phyloP scores from a whole-genome alignment of 768 basidiomycete species.

The Boletellus ananas region DNA sequence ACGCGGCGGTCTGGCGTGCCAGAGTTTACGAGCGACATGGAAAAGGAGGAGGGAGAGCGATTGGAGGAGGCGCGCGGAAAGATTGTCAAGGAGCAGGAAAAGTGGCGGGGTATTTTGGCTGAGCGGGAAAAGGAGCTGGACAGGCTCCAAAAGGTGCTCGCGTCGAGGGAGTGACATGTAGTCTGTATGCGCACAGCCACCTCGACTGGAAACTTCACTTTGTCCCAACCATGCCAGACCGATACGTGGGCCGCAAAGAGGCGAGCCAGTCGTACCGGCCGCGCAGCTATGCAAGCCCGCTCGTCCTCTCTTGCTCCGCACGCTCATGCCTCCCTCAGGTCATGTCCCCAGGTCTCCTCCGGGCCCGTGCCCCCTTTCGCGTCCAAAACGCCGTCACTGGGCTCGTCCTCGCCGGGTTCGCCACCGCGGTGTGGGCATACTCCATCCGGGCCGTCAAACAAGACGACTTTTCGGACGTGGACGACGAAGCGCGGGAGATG shows the following conservation, averaged over 20 bases:
- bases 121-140: conserved; percentile 83
- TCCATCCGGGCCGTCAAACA: conserved; percentile 93
- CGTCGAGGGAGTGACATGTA: conserved; percentile 12
- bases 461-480: conserved; percentile 85
- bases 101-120: conserved; percentile 60
- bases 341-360: conserved; percentile 84
- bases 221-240: conserved; percentile 26
- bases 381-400: conserved; percentile 79
- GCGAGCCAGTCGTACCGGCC: conserved; percentile 37
- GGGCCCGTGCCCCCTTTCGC: conserved; percentile 84
- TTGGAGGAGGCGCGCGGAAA: conserved; percentile 72
- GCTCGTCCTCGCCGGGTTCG: conserved; percentile 64
- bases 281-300: conserved; percentile 32
- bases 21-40: conserved; percentile 84
- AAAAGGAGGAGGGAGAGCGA: conserved; percentile 78
- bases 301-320: neutral
- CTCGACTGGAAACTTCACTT: no score
- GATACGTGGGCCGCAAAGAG: conserved; percentile 33
- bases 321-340: conserved; percentile 38
- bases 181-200: no score
- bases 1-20: conserved; percentile 63
- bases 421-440: conserved; percentile 82
- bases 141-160: conserved; percentile 51
- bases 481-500: conserved; percentile 68
- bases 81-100: conserved; percentile 73